Conservation (phyloP, 495 filamentous ascomycete species). For the Penicillium argentinense region DNA sequence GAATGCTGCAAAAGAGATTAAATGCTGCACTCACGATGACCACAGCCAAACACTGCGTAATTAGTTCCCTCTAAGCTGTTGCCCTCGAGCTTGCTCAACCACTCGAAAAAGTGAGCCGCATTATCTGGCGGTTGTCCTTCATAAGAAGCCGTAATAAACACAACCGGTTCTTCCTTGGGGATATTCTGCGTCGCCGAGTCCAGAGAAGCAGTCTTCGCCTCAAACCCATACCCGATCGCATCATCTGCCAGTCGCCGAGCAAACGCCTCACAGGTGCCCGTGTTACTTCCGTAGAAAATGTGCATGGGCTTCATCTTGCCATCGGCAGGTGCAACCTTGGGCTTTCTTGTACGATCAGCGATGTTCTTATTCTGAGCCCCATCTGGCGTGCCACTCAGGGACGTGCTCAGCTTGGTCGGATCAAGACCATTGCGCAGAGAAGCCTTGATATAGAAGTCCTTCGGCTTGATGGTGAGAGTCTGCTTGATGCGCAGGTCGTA, state of each 20-base stretch:
- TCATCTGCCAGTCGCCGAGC: constrained; percentile 61
- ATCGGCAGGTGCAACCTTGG: constrained; percentile 12
- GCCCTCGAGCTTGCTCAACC: constrained; percentile 56
- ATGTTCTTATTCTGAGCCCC: constrained; percentile 10
- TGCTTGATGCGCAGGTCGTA: constrained; percentile 63
- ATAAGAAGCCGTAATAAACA: constrained; percentile 70
- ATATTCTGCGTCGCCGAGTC: constrained; percentile 63
- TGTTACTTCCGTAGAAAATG: constrained; percentile 74
- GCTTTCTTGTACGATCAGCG: constrained; percentile 22
- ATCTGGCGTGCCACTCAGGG: constrained; percentile 35
- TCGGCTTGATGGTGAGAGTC: constrained; percentile 76
- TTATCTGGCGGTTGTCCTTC: constrained; percentile 78
- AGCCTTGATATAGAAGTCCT: constrained; percentile 69
- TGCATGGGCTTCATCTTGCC: constrained; percentile 49
- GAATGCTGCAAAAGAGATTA: background rate
- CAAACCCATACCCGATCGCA: constrained; percentile 58
- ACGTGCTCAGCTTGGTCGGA: constrained; percentile 55
- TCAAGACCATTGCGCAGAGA: constrained; percentile 58
- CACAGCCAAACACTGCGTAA: constrained; percentile 63
- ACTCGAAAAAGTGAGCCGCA: constrained; percentile 65
- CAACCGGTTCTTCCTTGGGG: constrained; percentile 59
- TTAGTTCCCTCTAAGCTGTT: constrained; percentile 51
- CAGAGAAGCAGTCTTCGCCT: constrained; percentile 54
- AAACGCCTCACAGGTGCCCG: constrained; percentile 72
- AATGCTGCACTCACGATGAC: constrained; percentile 33